Base-by-base conservation (phyloP, 148 eudicot species). In the Rhododendron henanense region DNA sequence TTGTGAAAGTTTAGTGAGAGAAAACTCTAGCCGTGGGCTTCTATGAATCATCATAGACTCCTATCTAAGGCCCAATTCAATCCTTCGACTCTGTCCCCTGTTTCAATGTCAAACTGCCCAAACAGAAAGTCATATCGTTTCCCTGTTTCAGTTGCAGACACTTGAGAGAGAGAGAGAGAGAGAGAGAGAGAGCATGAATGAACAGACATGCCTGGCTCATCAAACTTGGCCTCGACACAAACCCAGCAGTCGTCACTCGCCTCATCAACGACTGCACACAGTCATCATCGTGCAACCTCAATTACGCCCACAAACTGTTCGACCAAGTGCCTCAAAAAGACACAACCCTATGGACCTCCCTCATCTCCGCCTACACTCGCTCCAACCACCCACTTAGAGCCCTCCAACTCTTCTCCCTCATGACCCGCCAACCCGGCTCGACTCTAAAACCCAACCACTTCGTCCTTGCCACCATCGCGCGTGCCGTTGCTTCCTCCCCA, bases 161-260 rank as follows among this genome's bases (percentile, higher is more conserved):
- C 75, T 67, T 25, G 10, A 19, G 77, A 33, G 78, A 16, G 78
- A 35, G 78, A 33, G 19, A 79, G 83, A 31, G 65, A 45, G 8
- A 50, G 83, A 82, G 48, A 44, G 75, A 28, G 85, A 83, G 39
- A 33, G 83, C 84, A 84, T 55, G 86, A 85, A 89, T 87, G 91
- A 83, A 74, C 59, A 79, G 89, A 25, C 89, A 87, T 89, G 88
- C 91, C n/a, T 65, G 82, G 69, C 80, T 89, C 5, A 65, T 89
- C 84, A 89, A 87, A 35, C 89, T 85, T 45, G 89, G 91, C n/a
- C 86, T 89, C 67, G 82, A 59, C 81, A 79, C 91, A 57, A 73
- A 75, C 73, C 86, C 89, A 53, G 23, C 74, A 25, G 39, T 85
- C 75, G 91, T 85, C 57, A 85, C 88, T 78, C 87, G 85, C 45